Evolutionary conservation across 345 rosid genomes (phyloP).

Genomic region (Eucalyptus marginata): DNA sequence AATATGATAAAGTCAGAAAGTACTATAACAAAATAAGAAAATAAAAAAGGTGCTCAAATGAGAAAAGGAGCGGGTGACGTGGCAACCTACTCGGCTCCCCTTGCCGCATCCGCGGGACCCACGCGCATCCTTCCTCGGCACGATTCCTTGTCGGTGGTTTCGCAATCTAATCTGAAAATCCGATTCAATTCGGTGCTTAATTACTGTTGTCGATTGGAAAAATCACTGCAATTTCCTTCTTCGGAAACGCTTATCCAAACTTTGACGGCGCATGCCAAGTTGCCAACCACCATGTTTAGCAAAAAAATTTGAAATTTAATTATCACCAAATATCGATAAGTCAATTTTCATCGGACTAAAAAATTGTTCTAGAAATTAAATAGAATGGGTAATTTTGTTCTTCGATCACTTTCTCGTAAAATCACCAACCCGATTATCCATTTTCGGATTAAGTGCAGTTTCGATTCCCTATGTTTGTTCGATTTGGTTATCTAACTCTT

Average conservation of each 20-base stretch:
- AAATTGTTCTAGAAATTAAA: neutral
- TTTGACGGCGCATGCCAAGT: neutral
- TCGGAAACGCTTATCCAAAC: neutral
- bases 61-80: neutral
- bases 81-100: neutral
- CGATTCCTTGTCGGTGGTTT: no score
- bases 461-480: rapidly evolving
- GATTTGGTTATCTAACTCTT: neutral
- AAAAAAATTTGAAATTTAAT: neutral
- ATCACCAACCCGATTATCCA: neutral
- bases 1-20: neutral
- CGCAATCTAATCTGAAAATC: neutral
- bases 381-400: neutral
- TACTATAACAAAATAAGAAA: neutral
- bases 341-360: no score
- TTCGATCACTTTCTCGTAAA: neutral
- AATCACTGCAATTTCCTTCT: neutral
- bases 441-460: rapidly evolving
- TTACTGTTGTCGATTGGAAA: neutral
- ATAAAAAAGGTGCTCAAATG: neutral
- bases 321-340: rapidly evolving
- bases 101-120: neutral
- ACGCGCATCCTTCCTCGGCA: neutral
- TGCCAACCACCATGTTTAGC: neutral
- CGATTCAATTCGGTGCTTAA: neutral